Evolutionary conservation across 116 monocot species (phyloP).

Genomic region (Dioscorea cayenensis): DNA sequence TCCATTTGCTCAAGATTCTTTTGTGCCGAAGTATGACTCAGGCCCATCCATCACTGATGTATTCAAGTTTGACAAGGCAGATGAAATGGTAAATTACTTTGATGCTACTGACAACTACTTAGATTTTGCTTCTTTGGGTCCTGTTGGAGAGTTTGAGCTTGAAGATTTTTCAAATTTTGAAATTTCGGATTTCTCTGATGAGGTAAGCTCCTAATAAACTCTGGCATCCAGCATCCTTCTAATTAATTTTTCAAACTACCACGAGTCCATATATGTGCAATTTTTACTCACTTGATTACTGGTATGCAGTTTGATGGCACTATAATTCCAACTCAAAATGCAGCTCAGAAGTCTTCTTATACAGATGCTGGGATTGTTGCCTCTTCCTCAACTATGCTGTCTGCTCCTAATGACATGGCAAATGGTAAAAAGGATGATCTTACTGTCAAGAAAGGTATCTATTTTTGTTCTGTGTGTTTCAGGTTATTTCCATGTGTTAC

Average conservation of each 20-base stretch:
- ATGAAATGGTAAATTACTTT: slow-evolving; percentile 52
- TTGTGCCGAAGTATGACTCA: slow-evolving; percentile 14
- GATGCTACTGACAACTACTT: slow-evolving; percentile 41
- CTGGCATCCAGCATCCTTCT: neutral
- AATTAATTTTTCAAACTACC: neutral
- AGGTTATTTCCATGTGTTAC: neutral
- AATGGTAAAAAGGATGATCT: slow-evolving; percentile 10
- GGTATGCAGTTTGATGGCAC: slow-evolving; percentile 14
- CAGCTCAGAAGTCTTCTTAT: neutral
- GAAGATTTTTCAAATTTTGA: slow-evolving; percentile 8
- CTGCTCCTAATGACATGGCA: slow-evolving; percentile 6
- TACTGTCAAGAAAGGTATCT: slow-evolving; percentile 18
- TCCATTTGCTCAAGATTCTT: slow-evolving; percentile 3
- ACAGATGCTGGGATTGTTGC: neutral
- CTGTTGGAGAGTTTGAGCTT: neutral
- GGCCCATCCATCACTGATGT: slow-evolving; percentile 9
- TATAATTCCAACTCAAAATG: neutral
- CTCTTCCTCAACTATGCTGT: slow-evolving; percentile 10
- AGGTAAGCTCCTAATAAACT: slow-evolving; percentile 14
- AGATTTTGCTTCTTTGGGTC: slow-evolving; percentile 10
- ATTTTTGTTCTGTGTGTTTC: neutral
- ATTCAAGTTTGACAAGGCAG: slow-evolving; percentile 32
- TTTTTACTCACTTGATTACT: neutral
- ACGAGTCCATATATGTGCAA: neutral
- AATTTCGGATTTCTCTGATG: neutral